Evolutionary conservation across 179 eudicot genomes (phyloP).

Genomic region (Silene coronaria): DNA sequence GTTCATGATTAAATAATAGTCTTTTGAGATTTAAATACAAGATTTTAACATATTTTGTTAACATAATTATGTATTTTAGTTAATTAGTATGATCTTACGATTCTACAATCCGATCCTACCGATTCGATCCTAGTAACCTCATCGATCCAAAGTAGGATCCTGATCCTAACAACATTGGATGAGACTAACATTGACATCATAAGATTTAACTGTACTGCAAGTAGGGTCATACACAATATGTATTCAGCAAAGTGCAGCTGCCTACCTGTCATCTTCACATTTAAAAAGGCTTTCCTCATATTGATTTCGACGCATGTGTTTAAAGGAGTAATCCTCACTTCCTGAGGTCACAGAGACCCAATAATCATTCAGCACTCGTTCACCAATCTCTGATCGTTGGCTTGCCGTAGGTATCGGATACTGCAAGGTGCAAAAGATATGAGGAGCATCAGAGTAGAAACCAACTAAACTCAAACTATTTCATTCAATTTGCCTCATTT

Average conservation of each 20-base stretch:
- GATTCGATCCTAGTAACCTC: no score
- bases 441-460: slow-evolving; percentile 15
- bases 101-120: no score
- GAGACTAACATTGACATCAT: neutral
- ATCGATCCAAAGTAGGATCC: no score
- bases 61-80: no score
- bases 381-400: slow-evolving; percentile 78
- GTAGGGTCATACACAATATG: neutral
- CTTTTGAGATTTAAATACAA: no score
- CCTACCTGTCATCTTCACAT: slow-evolving; percentile 96
- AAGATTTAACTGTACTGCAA: neutral
- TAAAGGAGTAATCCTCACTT: slow-evolving; percentile 92
- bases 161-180: no score
- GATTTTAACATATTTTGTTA: no score
- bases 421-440: slow-evolving; percentile 31
- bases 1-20: no score
- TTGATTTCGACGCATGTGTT: slow-evolving; percentile 95
- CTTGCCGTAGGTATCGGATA: slow-evolving; percentile 84
- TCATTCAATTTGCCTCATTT: neutral
- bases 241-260: neutral
- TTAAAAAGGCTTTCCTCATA: slow-evolving; percentile 93
- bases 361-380: slow-evolving; percentile 68
- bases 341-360: slow-evolving; percentile 99
- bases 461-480: neutral
- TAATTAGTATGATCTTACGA: no score